A percentile compares a stretch with the other conserved stretches of the same genome.
These are phyloP conservation scores for Phytophthora cryptogea DNA, from an alignment of 352 stramenopile species.

Conservation along the genomic window DNA sequence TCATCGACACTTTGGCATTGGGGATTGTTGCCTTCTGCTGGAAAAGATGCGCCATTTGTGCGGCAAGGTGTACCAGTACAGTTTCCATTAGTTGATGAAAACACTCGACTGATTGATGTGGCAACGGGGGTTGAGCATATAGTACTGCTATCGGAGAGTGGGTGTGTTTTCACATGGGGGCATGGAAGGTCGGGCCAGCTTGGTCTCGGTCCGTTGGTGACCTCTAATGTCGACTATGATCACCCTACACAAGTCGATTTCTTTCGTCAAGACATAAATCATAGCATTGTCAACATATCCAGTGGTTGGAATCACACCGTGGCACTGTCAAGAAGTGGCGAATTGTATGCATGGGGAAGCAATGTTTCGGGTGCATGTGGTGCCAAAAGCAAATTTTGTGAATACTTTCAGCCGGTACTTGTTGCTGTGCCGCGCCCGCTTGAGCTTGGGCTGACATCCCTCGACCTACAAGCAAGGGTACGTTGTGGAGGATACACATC, in stretches of 20 bases:
- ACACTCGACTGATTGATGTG: conserved; percentile 27
- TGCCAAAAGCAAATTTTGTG: conserved; percentile 47
- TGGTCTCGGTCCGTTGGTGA: conserved; percentile 30
- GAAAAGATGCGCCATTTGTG: conserved; percentile 11
- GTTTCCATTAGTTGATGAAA: conserved; percentile 25
- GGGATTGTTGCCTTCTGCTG: conserved; percentile 32
- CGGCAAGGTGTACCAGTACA: conserved; percentile 22
- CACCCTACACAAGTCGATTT: conserved; percentile 33
- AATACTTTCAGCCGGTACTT: conserved; percentile 45
- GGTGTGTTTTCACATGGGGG: conserved; percentile 47
- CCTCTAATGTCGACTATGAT: conserved; percentile 15
- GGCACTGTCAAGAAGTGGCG: conserved; percentile 24
- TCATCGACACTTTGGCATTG: conserved; percentile 39
- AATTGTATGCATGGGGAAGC: conserved; percentile 45
- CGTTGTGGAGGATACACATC: conserved; percentile 36
- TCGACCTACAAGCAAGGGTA: conserved; percentile 2
- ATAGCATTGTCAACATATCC: conserved; percentile 24
- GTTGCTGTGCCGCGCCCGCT: conserved; percentile 26
- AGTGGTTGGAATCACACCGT: conserved; percentile 47
- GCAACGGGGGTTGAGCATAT: conserved; percentile 37
- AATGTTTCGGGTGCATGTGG: conserved; percentile 46
- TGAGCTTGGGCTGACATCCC: neutral
- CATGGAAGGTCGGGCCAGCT: conserved; percentile 37
- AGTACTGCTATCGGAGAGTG: conserved; percentile 29
- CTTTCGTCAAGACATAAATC: conserved; percentile 16